Conservation (phyloP, 2,329 filamentous ascomycete genomes). For the Neofusicoccum laricinum region DNA sequence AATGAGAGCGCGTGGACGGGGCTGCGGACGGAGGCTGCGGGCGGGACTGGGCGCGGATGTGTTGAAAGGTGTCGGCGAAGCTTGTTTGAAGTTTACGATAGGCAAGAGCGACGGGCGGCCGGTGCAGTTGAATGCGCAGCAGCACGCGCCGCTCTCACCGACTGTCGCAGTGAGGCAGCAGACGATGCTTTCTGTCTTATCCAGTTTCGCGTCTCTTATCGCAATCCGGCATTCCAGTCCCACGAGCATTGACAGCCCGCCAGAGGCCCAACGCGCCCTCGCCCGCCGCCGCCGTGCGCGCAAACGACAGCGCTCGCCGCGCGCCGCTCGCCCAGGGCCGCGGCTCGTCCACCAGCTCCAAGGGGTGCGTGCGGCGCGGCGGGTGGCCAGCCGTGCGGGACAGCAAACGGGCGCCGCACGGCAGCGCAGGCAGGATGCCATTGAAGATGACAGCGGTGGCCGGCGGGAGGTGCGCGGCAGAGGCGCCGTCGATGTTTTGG, state of each 20-base stretch:
- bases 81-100: not conserved
- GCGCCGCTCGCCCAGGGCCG: not conserved
- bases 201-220: constrained; percentile 5
- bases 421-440: not conserved
- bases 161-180: not conserved
- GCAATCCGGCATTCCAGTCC: constrained; percentile 8
- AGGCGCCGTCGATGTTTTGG: not conserved
- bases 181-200: not conserved
- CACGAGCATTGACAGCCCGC: not conserved
- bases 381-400: not conserved
- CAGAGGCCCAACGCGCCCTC: not conserved
- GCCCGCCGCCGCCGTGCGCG: not conserved
- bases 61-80: not conserved
- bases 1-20: not conserved
- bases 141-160: constrained; percentile 5
- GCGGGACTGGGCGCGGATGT: not conserved
- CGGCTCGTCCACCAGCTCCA: no score
- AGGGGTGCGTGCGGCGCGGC: not conserved
- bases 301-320: no score
- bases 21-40: not conserved
- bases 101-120: not conserved
- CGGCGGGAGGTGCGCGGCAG: not conserved
- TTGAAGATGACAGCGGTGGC: not conserved
- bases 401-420: not conserved
- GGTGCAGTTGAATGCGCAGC: constrained; percentile 1